Conservation (phyloP, 345 rosid species). For the Moringa oleifera region DNA sequence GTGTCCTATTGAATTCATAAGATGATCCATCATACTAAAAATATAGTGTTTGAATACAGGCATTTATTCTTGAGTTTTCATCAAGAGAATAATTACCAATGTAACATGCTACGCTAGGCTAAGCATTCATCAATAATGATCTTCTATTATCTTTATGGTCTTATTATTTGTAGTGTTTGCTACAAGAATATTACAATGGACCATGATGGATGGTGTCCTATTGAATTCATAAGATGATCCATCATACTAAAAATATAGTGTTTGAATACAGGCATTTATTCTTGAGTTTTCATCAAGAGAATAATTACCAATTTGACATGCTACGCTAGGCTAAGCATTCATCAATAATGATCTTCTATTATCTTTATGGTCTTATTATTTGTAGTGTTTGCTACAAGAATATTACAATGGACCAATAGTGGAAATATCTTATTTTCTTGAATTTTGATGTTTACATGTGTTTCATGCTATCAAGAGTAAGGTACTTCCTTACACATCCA, state of each 20-base stretch:
- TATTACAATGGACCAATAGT: constrained; percentile 18
- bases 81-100: constrained; percentile 46
- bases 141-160: constrained; percentile 45
- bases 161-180: constrained; percentile 35
- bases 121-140: constrained; percentile 80
- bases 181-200: constrained; percentile 23
- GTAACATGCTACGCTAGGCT: constrained; percentile 61
- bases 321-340: constrained; percentile 73
- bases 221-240: constrained; percentile 34
- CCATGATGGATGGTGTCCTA: constrained; percentile 31
- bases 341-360: constrained; percentile 69
- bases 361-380: constrained; percentile 30
- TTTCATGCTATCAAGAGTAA: constrained; percentile 29
- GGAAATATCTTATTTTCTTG: constrained; percentile 31
- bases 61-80: constrained; percentile 47
- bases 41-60: constrained; percentile 55
- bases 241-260: no score
- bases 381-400: constrained; percentile 43
- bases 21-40: constrained; percentile 33
- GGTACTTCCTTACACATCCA: constrained; percentile 21
- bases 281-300: constrained; percentile 44
- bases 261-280: constrained; percentile 52
- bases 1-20: constrained; percentile 32
- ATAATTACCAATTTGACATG: constrained; percentile 53
- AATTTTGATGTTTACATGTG: constrained; percentile 30